phyloP scores from a whole-genome alignment of 306 rosid genomes.

The Quercus mongolica region DNA sequence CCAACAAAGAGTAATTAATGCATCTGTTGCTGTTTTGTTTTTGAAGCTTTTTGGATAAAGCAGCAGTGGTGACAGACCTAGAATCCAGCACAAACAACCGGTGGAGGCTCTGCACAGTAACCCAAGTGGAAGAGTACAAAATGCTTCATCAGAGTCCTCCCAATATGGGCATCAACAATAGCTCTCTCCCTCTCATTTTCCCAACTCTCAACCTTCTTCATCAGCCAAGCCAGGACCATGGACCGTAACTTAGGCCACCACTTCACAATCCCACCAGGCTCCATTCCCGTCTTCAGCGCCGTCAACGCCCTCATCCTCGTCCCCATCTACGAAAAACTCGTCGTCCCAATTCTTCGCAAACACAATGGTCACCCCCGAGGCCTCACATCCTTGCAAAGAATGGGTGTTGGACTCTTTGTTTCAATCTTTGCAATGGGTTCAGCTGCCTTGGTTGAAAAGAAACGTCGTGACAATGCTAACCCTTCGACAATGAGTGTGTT shows the following conservation, averaged over 20 bases:
- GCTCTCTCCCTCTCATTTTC: conserved; percentile 49
- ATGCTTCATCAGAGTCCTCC: conserved; percentile 43
- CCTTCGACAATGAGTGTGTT: conserved; percentile 41
- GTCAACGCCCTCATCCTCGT: conserved; percentile 47
- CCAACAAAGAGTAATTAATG: no score
- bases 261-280: conserved; percentile 51
- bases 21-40: background rate
- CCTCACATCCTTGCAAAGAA: conserved; percentile 54
- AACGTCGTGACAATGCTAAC: conserved; percentile 26
- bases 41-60: conserved; percentile 53
- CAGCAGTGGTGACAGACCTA: conserved; percentile 33
- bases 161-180: conserved; percentile 47
- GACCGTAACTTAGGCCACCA: conserved; percentile 34
- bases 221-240: conserved; percentile 46
- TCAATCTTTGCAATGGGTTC: conserved; percentile 43
- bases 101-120: conserved; percentile 51
- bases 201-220: conserved; percentile 58
- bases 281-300: conserved; percentile 40
- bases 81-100: conserved; percentile 20
- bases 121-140: conserved; percentile 67
- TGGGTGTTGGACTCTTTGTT: conserved; percentile 54
- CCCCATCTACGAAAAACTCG: conserved; percentile 47
- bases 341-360: conserved; percentile 45
- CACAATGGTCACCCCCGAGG: conserved; percentile 57
- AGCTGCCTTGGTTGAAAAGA: conserved; percentile 47